phyloP scores from a whole-genome alignment of 164 flowering plant genomes.

The Umbellularia californica region DNA sequence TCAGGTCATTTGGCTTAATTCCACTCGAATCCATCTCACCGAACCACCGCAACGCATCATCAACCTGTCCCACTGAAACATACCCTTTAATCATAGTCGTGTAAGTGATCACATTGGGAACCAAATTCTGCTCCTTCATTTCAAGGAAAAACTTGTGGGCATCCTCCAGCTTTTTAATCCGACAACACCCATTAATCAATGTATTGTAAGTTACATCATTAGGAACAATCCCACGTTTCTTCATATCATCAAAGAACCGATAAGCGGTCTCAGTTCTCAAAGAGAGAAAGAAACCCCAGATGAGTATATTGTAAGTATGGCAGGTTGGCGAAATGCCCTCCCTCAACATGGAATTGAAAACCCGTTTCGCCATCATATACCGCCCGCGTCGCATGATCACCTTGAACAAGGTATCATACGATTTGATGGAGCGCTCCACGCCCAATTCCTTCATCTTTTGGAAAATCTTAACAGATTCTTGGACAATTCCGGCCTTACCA shows the following conservation, averaged over 20 bases:
- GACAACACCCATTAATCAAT: constrained; percentile 62
- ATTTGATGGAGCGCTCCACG: constrained; percentile 47
- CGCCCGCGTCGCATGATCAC: constrained; percentile 76
- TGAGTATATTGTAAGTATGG: constrained; percentile 71
- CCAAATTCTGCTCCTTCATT: constrained; percentile 63
- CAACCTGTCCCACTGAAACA: constrained; percentile 52
- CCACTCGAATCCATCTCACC: too few species aligned
- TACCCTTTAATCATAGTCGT: constrained; percentile 91
- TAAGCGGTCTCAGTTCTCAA: constrained; percentile 60
- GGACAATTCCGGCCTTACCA: constrained; percentile 87
- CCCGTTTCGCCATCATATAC: constrained; percentile 84
- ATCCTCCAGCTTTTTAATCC: constrained; percentile 66
- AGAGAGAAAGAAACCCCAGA: constrained; percentile 86
- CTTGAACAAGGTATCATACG: constrained; percentile 74
- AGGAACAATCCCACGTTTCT: constrained; percentile 50
- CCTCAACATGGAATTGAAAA: constrained; percentile 71
- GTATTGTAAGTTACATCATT: constrained; percentile 75
- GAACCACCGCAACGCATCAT: constrained; percentile 62
- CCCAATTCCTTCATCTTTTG: constrained; percentile 76
- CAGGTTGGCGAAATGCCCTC: constrained; percentile 74
- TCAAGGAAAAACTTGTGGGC: constrained; percentile 71
- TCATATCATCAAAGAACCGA: constrained; percentile 87
- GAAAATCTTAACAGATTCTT: constrained; percentile 83
- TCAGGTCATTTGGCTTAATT: constrained; percentile 62
- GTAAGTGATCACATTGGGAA: constrained; percentile 68